Percentiles rank a stretch among this genome's conserved stretches.
These are phyloP conservation scores for Suillus placidus DNA, from an alignment of 768 basidiomycete genomes.

Conservation along the genomic window DNA sequence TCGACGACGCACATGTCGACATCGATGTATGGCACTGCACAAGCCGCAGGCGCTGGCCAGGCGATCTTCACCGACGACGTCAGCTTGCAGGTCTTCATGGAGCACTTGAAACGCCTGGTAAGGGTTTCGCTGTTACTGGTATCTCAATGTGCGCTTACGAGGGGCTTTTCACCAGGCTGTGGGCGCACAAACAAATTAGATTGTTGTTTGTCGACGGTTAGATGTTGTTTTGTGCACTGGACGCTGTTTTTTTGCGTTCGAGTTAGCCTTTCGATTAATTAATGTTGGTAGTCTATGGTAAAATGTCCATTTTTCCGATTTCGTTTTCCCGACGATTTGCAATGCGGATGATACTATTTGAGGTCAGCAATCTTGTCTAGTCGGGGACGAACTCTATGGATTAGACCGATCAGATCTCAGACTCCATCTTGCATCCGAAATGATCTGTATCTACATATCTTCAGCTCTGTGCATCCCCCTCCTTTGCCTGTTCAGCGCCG, in stretches of 20 bases:
- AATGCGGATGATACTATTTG: background rate
- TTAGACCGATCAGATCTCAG: background rate
- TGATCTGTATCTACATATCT: background rate
- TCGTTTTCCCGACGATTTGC: background rate
- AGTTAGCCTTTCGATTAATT: background rate
- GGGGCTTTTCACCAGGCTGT: slow-evolving; percentile 49
- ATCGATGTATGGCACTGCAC: slow-evolving; percentile 83
- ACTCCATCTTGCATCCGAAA: background rate
- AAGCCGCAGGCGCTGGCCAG: slow-evolving; percentile 71
- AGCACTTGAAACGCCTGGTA: slow-evolving; percentile 91
- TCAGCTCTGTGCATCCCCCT: background rate
- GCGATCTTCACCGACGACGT: slow-evolving; percentile 99
- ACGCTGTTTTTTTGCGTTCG: background rate
- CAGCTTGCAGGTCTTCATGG: slow-evolving; percentile 97
- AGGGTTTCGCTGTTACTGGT: slow-evolving; percentile 29
- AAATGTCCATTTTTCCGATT: slow-evolving; percentile 2
- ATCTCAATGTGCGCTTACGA: background rate
- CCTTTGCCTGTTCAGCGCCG: background rate
- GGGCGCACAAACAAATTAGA: slow-evolving; percentile 67
- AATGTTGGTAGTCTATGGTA: background rate
- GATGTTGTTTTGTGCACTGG: background rate
- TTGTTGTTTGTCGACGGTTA: background rate
- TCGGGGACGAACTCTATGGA: background rate
- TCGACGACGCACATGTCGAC: slow-evolving; percentile 97
- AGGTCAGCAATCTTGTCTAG: background rate